These are phyloP conservation scores for Naganishia vishniacii DNA, from an alignment of 768 basidiomycete species.

Conservation along the genomic window DNA sequence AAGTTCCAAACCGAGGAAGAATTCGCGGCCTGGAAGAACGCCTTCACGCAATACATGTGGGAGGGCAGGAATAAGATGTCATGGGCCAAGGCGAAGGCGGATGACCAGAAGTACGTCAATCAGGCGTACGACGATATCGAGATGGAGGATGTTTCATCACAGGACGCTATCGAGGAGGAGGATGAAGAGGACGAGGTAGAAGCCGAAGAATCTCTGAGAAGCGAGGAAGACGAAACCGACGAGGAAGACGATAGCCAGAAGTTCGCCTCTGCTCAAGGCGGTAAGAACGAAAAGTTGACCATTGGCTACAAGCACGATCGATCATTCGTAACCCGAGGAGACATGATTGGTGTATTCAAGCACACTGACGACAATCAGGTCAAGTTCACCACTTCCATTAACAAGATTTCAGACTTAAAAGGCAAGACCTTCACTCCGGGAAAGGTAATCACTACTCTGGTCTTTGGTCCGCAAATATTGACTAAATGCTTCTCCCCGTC, in stretches of 20 bases:
- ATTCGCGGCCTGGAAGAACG: constrained; percentile 59
- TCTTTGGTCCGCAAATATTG: background rate
- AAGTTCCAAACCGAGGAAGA: constrained; percentile 59
- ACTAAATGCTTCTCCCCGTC: constrained; percentile 17
- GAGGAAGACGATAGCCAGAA: constrained; percentile 32
- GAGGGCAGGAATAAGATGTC: constrained; percentile 66
- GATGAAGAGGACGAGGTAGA: constrained; percentile 60
- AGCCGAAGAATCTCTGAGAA: constrained; percentile 51
- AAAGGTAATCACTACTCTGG: constrained; percentile 57
- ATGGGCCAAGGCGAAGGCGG: constrained; percentile 65
- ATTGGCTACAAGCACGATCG: constrained; percentile 94
- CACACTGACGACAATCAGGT: constrained; percentile 65
- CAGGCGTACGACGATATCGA: constrained; percentile 71
- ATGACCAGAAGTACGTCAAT: constrained; percentile 80
- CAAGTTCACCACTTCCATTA: constrained; percentile 81
- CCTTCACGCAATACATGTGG: constrained; percentile 70
- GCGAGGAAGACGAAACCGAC: constrained; percentile 38
- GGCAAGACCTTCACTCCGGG: constrained; percentile 76
- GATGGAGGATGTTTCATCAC: constrained; percentile 69
- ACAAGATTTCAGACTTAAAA: constrained; percentile 69
- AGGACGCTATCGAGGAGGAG: constrained; percentile 57
- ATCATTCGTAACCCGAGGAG: constrained; percentile 86
- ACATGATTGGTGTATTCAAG: constrained; percentile 83
- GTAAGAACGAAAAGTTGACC: constrained; percentile 78
- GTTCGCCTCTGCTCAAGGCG: constrained; percentile 54